Evolutionary conservation across 2,329 filamentous ascomycete genomes (phyloP).

Genomic region (Claviceps sorghi): DNA sequence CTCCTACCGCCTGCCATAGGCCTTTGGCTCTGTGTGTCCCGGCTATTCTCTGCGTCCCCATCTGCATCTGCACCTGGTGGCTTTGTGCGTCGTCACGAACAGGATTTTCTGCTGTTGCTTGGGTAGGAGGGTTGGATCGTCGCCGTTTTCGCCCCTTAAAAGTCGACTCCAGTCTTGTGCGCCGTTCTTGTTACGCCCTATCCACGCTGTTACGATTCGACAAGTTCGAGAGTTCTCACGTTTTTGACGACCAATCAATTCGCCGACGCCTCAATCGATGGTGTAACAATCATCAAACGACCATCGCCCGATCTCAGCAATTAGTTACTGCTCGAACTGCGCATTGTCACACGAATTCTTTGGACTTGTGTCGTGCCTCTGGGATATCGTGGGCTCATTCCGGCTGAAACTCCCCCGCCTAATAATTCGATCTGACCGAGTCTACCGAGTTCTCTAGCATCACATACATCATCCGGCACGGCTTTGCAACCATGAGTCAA

Average conservation of each 20-base stretch:
- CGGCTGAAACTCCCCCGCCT: not conserved
- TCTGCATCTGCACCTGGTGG: not conserved
- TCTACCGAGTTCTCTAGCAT: not conserved
- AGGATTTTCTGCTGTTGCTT: not conserved
- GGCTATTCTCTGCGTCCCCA: not conserved
- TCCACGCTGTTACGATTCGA: constrained; percentile 1
- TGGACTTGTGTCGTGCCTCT: not conserved
- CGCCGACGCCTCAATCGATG: not conserved
- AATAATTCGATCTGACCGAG: not conserved
- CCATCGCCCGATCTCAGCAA: not conserved
- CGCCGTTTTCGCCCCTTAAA: not conserved
- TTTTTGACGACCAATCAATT: not conserved
- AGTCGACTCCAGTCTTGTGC: not conserved
- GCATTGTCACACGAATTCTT: not conserved
- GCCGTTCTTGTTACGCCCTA: not conserved
- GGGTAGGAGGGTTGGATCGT: not conserved
- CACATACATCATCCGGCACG: constrained; percentile 12
- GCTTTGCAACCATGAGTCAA: constrained; percentile 24
- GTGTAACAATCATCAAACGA: not conserved
- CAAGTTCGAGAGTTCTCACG: not conserved
- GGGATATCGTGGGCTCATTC: not conserved
- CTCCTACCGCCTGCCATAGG: not conserved
- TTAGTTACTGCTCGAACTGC: constrained; percentile 3
- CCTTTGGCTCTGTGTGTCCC: constrained; percentile 1
- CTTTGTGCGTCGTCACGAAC: not conserved